These are phyloP conservation scores for Solanum peruvianum DNA, from an alignment of 257 asterid species.

Conservation along the genomic window DNA sequence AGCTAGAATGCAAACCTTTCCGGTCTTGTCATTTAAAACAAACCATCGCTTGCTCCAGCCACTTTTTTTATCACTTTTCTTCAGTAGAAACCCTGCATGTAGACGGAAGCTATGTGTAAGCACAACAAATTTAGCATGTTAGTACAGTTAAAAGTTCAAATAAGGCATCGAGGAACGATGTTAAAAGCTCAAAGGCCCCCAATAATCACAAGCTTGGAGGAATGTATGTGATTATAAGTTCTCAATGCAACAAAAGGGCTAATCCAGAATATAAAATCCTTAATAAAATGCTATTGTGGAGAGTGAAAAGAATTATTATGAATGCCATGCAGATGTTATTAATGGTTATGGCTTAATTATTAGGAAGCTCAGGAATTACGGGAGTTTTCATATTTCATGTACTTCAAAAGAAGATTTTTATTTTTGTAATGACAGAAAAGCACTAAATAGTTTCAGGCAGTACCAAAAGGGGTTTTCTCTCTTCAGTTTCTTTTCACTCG, in stretches of 20 bases:
- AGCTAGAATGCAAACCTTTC: constrained; percentile 55
- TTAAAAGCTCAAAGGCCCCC: not conserved
- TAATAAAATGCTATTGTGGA: not conserved
- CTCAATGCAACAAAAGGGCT: not conserved
- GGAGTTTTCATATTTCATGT: not conserved
- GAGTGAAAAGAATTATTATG: not conserved
- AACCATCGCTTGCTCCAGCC: constrained; percentile 97
- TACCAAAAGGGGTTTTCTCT: not conserved
- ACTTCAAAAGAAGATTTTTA: not conserved
- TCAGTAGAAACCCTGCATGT: constrained; percentile 64
- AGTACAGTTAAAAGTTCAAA: not conserved
- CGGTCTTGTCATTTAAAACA: constrained; percentile 89
- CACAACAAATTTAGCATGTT: not conserved
- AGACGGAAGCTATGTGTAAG: not conserved
- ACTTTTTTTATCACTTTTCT: constrained; percentile 75
- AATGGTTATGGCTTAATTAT: not conserved
- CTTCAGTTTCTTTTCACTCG: not conserved
- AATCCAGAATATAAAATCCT: not conserved
- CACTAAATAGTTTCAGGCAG: not conserved
- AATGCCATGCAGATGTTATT: not conserved
- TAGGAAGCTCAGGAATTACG: not conserved
- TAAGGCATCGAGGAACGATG: not conserved
- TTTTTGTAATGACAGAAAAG: too few species aligned
- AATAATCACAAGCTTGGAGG: not conserved
- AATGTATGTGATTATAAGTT: not conserved